phyloP scores from a whole-genome alignment of 257 asterid species.

The Ilex aquifolium region DNA sequence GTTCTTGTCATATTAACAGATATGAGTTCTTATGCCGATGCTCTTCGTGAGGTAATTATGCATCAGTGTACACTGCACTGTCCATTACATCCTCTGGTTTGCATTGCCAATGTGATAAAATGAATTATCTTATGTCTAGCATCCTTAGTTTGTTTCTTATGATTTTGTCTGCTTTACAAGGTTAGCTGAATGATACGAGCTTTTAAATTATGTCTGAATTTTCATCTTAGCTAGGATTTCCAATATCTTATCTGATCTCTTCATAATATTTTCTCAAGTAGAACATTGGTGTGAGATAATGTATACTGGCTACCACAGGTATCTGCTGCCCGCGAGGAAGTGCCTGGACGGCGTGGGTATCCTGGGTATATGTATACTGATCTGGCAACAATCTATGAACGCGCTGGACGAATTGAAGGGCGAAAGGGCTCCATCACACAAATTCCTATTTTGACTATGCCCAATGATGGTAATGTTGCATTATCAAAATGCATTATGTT shows the following conservation, averaged over 20 bases:
- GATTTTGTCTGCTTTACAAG: background rate
- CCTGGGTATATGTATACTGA: slow-evolving; percentile 98
- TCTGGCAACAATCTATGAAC: slow-evolving; percentile 92
- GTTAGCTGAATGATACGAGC: background rate
- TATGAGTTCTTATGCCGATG: slow-evolving; percentile 99
- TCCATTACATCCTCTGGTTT: background rate
- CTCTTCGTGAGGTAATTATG: slow-evolving; percentile 90
- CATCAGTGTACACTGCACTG: background rate
- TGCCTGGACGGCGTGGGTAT: slow-evolving; percentile 14
- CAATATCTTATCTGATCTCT: background rate
- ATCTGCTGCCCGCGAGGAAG: slow-evolving; percentile 5
- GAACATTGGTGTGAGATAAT: background rate
- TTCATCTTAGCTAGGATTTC: background rate
- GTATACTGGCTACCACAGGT: background rate
- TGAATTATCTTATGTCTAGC: background rate
- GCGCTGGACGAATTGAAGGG: slow-evolving; percentile 99
- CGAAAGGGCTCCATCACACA: slow-evolving; percentile 96
- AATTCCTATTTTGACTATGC: slow-evolving; percentile 96
- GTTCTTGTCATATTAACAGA: slow-evolving; percentile 98
- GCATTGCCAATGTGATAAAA: background rate
- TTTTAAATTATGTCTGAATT: too few species aligned
- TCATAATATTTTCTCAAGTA: background rate
- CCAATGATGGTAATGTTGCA: slow-evolving; percentile 77
- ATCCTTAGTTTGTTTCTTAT: too few species aligned
- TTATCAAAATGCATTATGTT: background rate